These are phyloP conservation scores for Nicotiana undulata DNA, from an alignment of 257 asterid genomes.

Conservation along the genomic window DNA sequence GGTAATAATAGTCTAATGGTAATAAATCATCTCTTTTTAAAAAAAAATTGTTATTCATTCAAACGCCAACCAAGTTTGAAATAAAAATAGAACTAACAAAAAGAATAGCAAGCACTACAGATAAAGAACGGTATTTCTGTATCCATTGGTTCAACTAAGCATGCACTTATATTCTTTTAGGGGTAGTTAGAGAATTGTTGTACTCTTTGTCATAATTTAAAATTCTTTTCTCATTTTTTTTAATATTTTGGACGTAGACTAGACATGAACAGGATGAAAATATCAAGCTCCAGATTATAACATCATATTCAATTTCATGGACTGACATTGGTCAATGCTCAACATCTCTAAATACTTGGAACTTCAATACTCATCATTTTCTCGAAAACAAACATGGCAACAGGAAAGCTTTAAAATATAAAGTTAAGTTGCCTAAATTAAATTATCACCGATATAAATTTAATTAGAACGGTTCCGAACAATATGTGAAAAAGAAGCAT, in stretches of 20 bases:
- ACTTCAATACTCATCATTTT: too few species aligned
- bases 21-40: too few species aligned
- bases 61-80: neutral
- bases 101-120: neutral
- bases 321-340: neutral
- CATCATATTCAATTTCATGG: neutral
- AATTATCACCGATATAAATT: too few species aligned
- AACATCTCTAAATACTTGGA: too few species aligned
- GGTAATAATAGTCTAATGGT: too few species aligned
- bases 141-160: neutral
- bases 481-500: too few species aligned
- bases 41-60: too few species aligned
- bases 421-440: too few species aligned
- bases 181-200: neutral
- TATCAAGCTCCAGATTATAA: neutral
- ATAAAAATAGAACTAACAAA: neutral
- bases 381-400: too few species aligned
- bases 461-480: too few species aligned
- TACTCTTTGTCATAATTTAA: neutral
- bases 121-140: neutral
- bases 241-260: neutral
- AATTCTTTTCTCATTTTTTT: neutral
- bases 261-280: neutral
- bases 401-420: too few species aligned
- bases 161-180: neutral